Evolutionary conservation across 495 filamentous ascomycete species (phyloP).

Genomic region (Penicillium parvum): DNA sequence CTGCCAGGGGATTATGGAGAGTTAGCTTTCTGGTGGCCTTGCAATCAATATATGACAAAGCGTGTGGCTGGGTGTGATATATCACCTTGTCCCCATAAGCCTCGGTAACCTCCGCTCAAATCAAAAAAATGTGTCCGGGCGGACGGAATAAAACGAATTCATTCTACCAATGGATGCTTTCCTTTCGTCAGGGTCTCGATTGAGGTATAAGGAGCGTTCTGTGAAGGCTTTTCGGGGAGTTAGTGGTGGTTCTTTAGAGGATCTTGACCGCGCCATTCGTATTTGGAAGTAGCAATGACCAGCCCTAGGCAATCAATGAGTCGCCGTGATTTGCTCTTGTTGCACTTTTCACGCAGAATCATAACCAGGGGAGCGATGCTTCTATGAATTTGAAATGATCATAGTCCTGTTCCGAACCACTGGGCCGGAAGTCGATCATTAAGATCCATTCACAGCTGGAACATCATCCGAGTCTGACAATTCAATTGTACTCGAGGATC

Average conservation of each 20-base stretch:
- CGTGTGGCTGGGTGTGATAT: slow-evolving; percentile 2
- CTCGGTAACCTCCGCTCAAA: neutral
- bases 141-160: no score
- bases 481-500: neutral
- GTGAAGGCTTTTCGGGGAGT: no score
- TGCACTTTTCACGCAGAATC: neutral
- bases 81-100: neutral
- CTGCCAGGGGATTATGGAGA: neutral
- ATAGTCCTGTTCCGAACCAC: neutral
- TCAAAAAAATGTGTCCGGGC: no score
- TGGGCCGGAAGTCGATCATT: neutral
- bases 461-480: neutral
- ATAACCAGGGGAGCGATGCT: neutral
- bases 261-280: no score
- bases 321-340: no score
- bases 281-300: no score
- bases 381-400: neutral
- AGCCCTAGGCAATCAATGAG: no score
- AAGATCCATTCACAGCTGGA: neutral
- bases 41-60: neutral
- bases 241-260: no score
- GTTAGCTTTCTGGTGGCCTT: neutral
- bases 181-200: no score
- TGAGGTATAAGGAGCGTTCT: no score
- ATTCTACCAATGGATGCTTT: no score